phyloP scores from a whole-genome alignment of 2,329 filamentous ascomycete species.

The Diaporthe citrichinensis region DNA sequence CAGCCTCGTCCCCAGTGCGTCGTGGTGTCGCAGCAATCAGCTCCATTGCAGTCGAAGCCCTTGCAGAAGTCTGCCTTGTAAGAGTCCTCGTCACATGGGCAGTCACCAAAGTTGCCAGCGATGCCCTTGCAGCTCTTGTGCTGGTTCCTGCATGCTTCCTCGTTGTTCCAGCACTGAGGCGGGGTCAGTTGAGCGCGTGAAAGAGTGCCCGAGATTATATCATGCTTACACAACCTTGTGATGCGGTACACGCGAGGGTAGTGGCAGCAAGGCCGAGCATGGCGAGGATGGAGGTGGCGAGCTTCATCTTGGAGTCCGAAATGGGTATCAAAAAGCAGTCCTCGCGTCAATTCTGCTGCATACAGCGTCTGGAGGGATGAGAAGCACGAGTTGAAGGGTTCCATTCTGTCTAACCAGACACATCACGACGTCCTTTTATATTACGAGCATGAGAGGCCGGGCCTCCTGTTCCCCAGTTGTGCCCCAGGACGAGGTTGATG shows the following conservation, averaged over 20 bases:
- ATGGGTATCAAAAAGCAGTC: not conserved
- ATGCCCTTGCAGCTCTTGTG: constrained; percentile 30
- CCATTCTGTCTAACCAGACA: too few species aligned
- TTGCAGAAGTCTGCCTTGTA: constrained; percentile 21
- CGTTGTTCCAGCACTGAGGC: constrained; percentile 15
- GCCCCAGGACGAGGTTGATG: not conserved
- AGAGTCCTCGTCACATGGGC: constrained; percentile 4
- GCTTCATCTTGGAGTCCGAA: not conserved
- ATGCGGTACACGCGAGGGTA: constrained; percentile 2
- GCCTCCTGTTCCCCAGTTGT: not conserved
- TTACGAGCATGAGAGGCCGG: not conserved
- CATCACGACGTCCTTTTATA: constrained; percentile 5
- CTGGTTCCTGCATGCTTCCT: constrained; percentile 16
- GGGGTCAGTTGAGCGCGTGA: not conserved
- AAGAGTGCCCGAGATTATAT: not conserved
- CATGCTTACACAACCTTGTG: constrained; percentile 15
- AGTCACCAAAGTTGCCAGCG: constrained; percentile 7
- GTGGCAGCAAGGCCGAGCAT: constrained; percentile 2
- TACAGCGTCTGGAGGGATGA: not conserved
- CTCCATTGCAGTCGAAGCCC: constrained; percentile 13
- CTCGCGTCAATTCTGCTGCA: not conserved
- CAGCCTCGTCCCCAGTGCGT: constrained; percentile 11
- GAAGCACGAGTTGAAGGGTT: not conserved
- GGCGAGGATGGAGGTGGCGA: not conserved
- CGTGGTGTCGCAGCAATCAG: constrained; percentile 16